Evolutionary conservation across 176 grass and related monocot species (phyloP).

Genomic region (Carex parvula): DNA sequence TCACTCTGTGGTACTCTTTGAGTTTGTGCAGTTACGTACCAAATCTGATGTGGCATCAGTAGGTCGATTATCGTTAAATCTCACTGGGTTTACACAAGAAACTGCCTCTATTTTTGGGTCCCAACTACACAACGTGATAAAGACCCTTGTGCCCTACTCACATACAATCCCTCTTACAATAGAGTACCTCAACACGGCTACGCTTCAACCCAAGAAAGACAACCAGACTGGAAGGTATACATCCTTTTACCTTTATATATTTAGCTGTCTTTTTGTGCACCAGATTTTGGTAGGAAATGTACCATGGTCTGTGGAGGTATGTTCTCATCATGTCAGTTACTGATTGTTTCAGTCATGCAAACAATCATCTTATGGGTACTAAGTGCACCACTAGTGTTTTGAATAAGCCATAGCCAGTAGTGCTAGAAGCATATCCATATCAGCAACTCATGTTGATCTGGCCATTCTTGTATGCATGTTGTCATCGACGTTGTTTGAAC

Average conservation of each 20-base stretch:
- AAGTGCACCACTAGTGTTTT: not conserved
- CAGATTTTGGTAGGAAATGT: not conserved
- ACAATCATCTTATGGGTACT: not conserved
- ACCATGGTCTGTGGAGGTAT: not conserved
- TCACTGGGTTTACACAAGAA: slow-evolving; percentile 81
- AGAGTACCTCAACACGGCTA: slow-evolving; percentile 73
- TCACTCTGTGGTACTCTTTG: not conserved
- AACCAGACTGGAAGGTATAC: slow-evolving; percentile 84
- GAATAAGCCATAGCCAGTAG: not conserved
- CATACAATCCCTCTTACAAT: slow-evolving; percentile 74
- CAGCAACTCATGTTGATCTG: not conserved
- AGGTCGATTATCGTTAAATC: slow-evolving; percentile 83
- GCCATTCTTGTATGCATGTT: not conserved
- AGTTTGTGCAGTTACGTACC: slow-evolving; percentile 51
- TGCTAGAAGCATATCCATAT: not conserved
- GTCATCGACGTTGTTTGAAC: not conserved
- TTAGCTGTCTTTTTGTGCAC: not conserved
- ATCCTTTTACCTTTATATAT: not conserved
- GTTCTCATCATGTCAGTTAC: not conserved
- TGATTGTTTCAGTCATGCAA: slow-evolving; percentile 6
- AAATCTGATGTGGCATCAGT: slow-evolving; percentile 77
- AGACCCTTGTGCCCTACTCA: slow-evolving; percentile 68
- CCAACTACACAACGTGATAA: slow-evolving; percentile 49
- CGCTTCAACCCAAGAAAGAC: slow-evolving; percentile 78
- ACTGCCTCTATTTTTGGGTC: slow-evolving; percentile 75